Evolutionary conservation across 2,329 filamentous ascomycete species (phyloP), one percentile per base, ranked within the genome.

Genomic region (Penicillium sp.): DNA sequence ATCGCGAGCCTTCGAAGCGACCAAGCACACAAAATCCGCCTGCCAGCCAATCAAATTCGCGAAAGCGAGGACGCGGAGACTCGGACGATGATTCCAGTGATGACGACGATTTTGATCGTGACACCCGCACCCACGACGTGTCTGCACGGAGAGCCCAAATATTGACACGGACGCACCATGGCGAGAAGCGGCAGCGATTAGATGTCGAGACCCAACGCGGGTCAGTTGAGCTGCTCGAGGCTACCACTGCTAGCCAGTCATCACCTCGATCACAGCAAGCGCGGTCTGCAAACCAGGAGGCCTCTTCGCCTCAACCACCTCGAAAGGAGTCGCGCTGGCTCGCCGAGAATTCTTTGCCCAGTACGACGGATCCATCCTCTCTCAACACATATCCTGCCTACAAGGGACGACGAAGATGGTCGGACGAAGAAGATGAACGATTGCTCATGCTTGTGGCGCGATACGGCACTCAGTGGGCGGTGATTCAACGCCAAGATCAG

Each of bases 371-470:
- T 5, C 11, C 4, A 27, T 9, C 12, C 11, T 3, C 7, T n/a
- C 4, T 6, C 8, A 13, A 8, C 7, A 26, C 9, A 12, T 5
- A 18, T n/a, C 24, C 32, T 24, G 11, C 32, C 25, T 29, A n/a
- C 25, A n/a, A 3, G 3, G n/a, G n/a, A 8, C 18, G 35, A 13
- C 25, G 42, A 1, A 48, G 59, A 39, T 77, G 71, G 71, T 66
- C 66, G 1, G 50, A 57, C 1, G 59, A 56, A 8, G 75, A 77
- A 56, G 59, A 71, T 12, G 49, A 64, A 2, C 67, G 69, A 4
- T 65, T 86, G 1, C 65, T 78, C 3, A 55, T 73, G 0, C 67
- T 78, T 26, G 77, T 85, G 51, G 70, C 55, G 1, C 53, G 68
- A 8, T 61, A 70, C 39, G 76, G 77, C 1, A 66, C 64, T 4